Percentiles rank a stretch among this genome's conserved stretches.
These are phyloP conservation scores for Lepidopterella palustris DNA, from an alignment of 495 filamentous ascomycete genomes.

Conservation along the genomic window DNA sequence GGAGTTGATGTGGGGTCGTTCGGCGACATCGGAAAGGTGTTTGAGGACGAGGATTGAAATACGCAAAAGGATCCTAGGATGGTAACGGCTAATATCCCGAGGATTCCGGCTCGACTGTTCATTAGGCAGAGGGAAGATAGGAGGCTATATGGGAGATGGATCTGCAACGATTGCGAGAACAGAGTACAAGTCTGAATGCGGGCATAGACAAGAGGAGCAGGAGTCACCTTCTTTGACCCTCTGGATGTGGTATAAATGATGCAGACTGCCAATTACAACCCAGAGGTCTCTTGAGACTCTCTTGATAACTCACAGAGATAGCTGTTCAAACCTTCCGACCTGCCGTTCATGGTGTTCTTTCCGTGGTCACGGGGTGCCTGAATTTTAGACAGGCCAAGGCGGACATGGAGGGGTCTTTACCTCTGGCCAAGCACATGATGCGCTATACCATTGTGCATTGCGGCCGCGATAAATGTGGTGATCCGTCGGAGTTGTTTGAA, in stretches of 20 bases:
- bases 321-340: neutral
- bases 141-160: too few species aligned
- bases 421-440: neutral
- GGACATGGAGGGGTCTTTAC: neutral
- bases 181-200: too few species aligned
- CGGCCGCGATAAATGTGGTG: neutral
- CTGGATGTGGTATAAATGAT: too few species aligned
- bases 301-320: neutral
- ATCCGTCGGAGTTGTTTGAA: neutral
- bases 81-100: constrained; percentile 14
- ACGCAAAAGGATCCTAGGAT: constrained; percentile 20
- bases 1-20: neutral
- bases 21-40: neutral
- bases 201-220: neutral
- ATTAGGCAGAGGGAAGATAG: too few species aligned
- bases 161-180: too few species aligned
- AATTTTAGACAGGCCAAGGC: neutral
- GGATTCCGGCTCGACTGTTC: constrained; percentile 10
- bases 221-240: neutral
- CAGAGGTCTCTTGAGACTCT: neutral
- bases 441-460: neutral
- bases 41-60: constrained; percentile 8
- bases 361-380: constrained; percentile 4
- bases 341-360: neutral
- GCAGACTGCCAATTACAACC: neutral